A percentile compares a stretch with the other conserved stretches of the same genome.
phyloP scores from a whole-genome alignment of 805 yeast genomes.

The Blastobotrys muscicola region DNA sequence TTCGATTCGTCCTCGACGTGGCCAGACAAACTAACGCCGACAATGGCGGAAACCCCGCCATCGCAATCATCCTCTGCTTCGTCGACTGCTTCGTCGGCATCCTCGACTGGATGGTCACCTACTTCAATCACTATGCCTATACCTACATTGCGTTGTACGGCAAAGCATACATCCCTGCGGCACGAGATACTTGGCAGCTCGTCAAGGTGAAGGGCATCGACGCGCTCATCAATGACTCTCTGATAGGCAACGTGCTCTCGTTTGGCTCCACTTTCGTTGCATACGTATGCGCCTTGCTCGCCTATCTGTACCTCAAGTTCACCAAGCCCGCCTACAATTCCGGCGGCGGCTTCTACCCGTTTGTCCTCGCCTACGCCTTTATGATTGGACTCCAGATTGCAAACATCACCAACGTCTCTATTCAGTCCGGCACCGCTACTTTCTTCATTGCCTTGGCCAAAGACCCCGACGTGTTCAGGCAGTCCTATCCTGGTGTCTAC shows the following conservation, averaged over 20 bases:
- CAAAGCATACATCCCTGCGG: conserved; percentile 60
- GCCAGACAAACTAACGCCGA: conserved; percentile 44
- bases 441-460: conserved; percentile 75
- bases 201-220: conserved; percentile 73
- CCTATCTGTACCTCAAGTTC: conserved; percentile 55
- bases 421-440: conserved; percentile 74
- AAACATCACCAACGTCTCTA: conserved; percentile 59
- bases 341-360: conserved; percentile 54
- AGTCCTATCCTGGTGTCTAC: conserved; percentile 60
- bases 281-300: conserved; percentile 51
- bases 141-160: conserved; percentile 85
- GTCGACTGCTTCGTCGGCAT: conserved; percentile 46
- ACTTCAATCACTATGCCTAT: conserved; percentile 86
- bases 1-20: conserved; percentile 45
- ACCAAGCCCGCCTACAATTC: conserved; percentile 60
- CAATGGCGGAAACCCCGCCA: conserved; percentile 44
- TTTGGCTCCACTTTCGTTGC: conserved; percentile 67
- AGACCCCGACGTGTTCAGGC: conserved; percentile 75
- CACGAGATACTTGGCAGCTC: conserved; percentile 74
- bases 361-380: conserved; percentile 64
- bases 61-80: conserved; percentile 42
- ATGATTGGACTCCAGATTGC: conserved; percentile 69
- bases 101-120: conserved; percentile 70
- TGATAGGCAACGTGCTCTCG: conserved; percentile 70
- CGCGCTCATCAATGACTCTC: conserved; percentile 74